phyloP scores from a whole-genome alignment of 2,329 filamentous ascomycete species.

The Penicillium sp. region DNA sequence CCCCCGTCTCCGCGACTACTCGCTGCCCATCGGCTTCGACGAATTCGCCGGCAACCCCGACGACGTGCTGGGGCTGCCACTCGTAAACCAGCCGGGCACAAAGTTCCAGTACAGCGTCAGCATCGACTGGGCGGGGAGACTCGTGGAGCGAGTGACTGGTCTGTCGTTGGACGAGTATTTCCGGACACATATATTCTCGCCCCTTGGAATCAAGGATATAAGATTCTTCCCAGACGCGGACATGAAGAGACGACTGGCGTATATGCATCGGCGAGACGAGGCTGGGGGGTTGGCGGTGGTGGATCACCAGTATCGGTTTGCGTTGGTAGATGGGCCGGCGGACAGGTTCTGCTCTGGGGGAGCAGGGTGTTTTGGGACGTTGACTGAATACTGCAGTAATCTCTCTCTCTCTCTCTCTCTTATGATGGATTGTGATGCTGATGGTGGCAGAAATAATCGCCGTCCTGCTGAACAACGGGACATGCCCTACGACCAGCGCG shows the following conservation, averaged over 20 bases:
- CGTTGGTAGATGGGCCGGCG: background rate
- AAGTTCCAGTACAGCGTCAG: slow-evolving; percentile 59
- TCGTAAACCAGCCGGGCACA: slow-evolving; percentile 63
- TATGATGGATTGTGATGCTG: background rate
- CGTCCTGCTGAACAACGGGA: slow-evolving; percentile 59
- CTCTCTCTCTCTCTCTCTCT: slow-evolving; percentile 11
- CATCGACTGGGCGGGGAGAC: slow-evolving; percentile 53
- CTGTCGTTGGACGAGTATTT: slow-evolving; percentile 48
- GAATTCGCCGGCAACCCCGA: slow-evolving; percentile 54
- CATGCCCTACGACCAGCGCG: slow-evolving; percentile 50
- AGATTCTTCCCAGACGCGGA: slow-evolving; percentile 54
- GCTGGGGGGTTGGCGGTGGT: slow-evolving; percentile 41
- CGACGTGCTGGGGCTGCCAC: slow-evolving; percentile 49
- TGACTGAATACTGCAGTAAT: slow-evolving; percentile 58
- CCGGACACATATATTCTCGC: slow-evolving; percentile 46
- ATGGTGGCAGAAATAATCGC: slow-evolving; percentile 49
- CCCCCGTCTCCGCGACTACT: slow-evolving; percentile 35
- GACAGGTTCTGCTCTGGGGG: slow-evolving; percentile 48
- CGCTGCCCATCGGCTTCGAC: slow-evolving; percentile 50
- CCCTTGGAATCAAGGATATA: slow-evolving; percentile 49
- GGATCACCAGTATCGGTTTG: slow-evolving; percentile 12
- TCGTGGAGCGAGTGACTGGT: slow-evolving; percentile 45
- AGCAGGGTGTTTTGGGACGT: slow-evolving; percentile 58
- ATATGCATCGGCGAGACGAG: slow-evolving; percentile 53
- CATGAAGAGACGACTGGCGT: slow-evolving; percentile 54